A percentile compares a stretch with the other conserved stretches of the same genome.
Evolutionary conservation across 2,329 filamentous ascomycete genomes (phyloP).

Genomic region (Cyphellophora europaea): DNA sequence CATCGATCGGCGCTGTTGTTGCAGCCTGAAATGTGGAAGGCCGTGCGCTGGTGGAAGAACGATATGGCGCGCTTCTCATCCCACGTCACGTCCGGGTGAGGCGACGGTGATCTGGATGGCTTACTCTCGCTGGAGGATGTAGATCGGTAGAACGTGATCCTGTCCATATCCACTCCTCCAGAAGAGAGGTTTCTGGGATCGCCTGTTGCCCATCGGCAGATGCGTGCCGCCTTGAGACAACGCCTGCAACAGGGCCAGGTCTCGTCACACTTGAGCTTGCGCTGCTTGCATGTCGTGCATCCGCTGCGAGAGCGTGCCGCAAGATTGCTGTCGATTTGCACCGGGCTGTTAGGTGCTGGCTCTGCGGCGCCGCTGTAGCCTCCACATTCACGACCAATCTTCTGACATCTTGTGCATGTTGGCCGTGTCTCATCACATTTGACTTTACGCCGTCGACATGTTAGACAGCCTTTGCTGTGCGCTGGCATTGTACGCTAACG

Average conservation of each 20-base stretch:
- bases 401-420: not conserved
- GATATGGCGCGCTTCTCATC: not conserved
- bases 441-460: no score
- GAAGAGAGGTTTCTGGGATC: no score
- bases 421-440: no score
- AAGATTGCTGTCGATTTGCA: no score
- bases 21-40: not conserved
- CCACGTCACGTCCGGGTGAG: not conserved
- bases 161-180: no score
- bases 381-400: not conserved
- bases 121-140: no score
- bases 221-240: slow-evolving; percentile 8
- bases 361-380: no score
- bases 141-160: no score
- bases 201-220: not conserved
- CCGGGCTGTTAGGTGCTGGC: no score
- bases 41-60: not conserved
- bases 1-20: not conserved
- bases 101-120: not conserved
- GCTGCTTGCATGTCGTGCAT: not conserved
- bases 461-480: no score
- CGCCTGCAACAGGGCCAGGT: slow-evolving; percentile 12
- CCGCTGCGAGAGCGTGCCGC: not conserved
- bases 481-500: no score
- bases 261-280: slow-evolving; percentile 18